Evolutionary conservation across 2,329 filamentous ascomycete genomes (phyloP).

Genomic region (Colletotrichum theobromicola): DNA sequence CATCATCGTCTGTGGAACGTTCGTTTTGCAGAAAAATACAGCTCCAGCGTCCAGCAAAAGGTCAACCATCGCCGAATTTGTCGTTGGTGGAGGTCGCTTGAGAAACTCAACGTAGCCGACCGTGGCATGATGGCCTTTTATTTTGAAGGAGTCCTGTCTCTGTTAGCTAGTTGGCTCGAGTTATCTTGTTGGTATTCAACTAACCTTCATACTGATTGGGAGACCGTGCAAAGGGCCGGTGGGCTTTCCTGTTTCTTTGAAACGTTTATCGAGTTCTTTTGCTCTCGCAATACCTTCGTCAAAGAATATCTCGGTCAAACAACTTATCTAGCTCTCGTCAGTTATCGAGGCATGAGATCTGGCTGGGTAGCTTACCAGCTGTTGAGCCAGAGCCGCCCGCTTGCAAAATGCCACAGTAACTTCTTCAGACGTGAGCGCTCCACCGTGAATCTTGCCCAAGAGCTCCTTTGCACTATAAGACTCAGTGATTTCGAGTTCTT

Average conservation of each 20-base stretch:
- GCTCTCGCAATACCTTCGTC: slow-evolving; percentile 50
- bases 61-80: slow-evolving; percentile 61
- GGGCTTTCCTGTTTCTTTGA: slow-evolving; percentile 41
- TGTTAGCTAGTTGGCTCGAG: slow-evolving; percentile 26
- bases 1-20: slow-evolving; percentile 65
- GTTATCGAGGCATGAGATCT: background rate
- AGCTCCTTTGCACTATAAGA: slow-evolving; percentile 19
- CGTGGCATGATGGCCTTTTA: slow-evolving; percentile 55
- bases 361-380: slow-evolving; percentile 14
- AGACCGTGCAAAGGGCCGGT: slow-evolving; percentile 68
- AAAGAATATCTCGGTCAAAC: slow-evolving; percentile 55
- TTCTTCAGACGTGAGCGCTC: slow-evolving; percentile 25
- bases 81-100: slow-evolving; percentile 54
- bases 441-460: slow-evolving; percentile 16
- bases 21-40: slow-evolving; percentile 74
- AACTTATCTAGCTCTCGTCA: slow-evolving; percentile 32
- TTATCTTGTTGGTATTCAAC: background rate
- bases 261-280: slow-evolving; percentile 47
- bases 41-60: slow-evolving; percentile 66
- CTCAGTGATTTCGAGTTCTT: slow-evolving; percentile 28
- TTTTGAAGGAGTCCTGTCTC: slow-evolving; percentile 64
- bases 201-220: slow-evolving; percentile 45
- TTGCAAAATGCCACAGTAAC: slow-evolving; percentile 31
- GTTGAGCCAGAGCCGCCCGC: slow-evolving; percentile 31
- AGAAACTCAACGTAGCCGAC: slow-evolving; percentile 61